These are phyloP conservation scores for Kazachstania martiniae DNA, from an alignment of 805 yeast species.

Conservation along the genomic window DNA sequence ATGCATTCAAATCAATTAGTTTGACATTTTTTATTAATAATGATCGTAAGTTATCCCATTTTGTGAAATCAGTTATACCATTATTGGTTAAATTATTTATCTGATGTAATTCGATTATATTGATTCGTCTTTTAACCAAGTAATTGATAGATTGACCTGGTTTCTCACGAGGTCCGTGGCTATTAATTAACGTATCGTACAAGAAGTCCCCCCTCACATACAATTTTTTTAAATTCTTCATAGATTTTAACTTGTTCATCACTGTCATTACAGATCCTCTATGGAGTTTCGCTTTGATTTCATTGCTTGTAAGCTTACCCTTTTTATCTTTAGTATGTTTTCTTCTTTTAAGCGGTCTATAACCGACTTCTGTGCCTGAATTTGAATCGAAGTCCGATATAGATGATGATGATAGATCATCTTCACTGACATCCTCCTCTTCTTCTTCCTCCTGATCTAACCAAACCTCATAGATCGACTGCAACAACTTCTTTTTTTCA, in stretches of 20 bases:
- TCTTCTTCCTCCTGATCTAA: conserved; percentile 10
- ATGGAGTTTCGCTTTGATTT: neutral
- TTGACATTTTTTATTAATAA: conserved; percentile 10
- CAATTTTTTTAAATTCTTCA: conserved; percentile 15
- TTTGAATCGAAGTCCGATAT: neutral
- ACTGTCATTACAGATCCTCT: conserved; percentile 1
- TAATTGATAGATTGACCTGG: conserved; percentile 21
- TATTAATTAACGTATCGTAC: conserved; percentile 18
- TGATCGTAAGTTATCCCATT: conserved; percentile 21
- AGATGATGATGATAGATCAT: neutral
- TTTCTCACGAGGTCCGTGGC: conserved; percentile 23
- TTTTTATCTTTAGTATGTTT: neutral
- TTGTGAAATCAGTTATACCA: conserved; percentile 18
- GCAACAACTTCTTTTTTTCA: conserved; percentile 6
- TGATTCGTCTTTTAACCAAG: conserved; percentile 13
- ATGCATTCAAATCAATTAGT: conserved; percentile 16
- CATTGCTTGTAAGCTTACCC: neutral
- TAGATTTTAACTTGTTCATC: conserved; percentile 7
- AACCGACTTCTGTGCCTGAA: no score
- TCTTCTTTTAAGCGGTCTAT: no score
- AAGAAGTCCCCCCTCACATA: conserved; percentile 12
- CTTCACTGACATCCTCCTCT: neutral
- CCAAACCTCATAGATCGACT: conserved; percentile 7
- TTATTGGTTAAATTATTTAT: conserved; percentile 6
- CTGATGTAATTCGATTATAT: conserved; percentile 9